A percentile compares a stretch with the other conserved stretches of the same genome.
Conservation (phyloP, 257 asterid species). For the Forsythia viridissima region DNA sequence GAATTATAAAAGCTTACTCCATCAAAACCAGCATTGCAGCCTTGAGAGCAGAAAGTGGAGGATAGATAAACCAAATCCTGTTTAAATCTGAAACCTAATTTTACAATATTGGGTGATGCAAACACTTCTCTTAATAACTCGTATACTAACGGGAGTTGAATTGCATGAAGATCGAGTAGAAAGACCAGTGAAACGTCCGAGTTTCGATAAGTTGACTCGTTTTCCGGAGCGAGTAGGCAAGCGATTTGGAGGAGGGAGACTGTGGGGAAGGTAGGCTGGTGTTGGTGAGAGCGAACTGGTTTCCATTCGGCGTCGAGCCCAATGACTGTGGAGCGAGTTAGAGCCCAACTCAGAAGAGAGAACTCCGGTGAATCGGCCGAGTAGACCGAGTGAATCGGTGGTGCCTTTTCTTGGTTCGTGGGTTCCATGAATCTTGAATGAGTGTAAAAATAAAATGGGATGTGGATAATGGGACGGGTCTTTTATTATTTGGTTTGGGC, state of each 20-base stretch:
- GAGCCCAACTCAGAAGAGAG: conserved; percentile 47
- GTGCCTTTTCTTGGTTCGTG: conserved; percentile 27
- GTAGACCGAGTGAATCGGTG: conserved; percentile 48
- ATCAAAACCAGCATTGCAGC: conserved; percentile 75
- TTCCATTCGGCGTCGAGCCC: conserved; percentile 98
- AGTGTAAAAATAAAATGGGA: not conserved
- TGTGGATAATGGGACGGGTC: not conserved
- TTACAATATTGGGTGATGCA: conserved; percentile 49
- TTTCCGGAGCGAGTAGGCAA: conserved; percentile 44
- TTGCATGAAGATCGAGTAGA: conserved; percentile 67
- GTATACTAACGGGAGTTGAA: conserved; percentile 56
- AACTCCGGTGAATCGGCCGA: conserved; percentile 72
- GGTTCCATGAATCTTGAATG: conserved; percentile 38
- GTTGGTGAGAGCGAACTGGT: conserved; percentile 54
- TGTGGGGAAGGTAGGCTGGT: conserved; percentile 60
- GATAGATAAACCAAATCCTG: conserved; percentile 90
- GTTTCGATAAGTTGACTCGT: not conserved
- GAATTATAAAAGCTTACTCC: conserved; percentile 38
- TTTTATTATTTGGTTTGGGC: not conserved
- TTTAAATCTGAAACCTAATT: conserved; percentile 82
- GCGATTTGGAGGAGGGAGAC: conserved; percentile 92
- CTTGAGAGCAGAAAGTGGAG: conserved; percentile 66
- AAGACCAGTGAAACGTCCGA: conserved; percentile 54
- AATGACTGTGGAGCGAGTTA: conserved; percentile 63
- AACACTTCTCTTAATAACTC: conserved; percentile 52